These are phyloP conservation scores for Wilhelminamyces savonicus DNA, from an alignment of 805 yeast species.

Conservation along the genomic window DNA sequence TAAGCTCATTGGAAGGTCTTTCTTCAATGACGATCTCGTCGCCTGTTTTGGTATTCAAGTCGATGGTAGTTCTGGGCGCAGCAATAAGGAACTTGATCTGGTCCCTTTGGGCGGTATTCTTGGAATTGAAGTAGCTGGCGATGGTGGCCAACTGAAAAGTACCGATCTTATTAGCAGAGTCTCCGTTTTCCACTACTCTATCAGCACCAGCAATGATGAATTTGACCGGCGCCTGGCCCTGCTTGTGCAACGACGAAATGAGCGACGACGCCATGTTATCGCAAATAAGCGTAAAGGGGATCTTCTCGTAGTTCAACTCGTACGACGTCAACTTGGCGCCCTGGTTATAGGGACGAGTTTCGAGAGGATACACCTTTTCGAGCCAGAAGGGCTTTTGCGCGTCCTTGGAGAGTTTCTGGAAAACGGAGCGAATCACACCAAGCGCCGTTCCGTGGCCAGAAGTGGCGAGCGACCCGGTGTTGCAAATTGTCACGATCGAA, in stretches of 20 bases:
- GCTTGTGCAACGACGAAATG: conserved; percentile 39
- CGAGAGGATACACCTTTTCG: conserved; percentile 77
- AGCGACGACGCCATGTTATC: conserved; percentile 89
- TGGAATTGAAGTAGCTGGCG: conserved; percentile 44
- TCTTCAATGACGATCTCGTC: conserved; percentile 79
- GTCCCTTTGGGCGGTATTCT: conserved; percentile 17
- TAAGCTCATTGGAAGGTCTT: conserved; percentile 75
- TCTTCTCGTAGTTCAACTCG: conserved; percentile 77
- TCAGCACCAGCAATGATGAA: conserved; percentile 94
- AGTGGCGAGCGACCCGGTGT: conserved; percentile 95
- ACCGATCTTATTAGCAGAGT: conserved; percentile 94
- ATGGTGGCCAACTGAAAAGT: conserved; percentile 81
- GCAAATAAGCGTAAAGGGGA: conserved; percentile 84
- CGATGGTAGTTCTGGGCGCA: conserved; percentile 92
- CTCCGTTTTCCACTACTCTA: conserved; percentile 88
- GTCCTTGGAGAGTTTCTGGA: conserved; percentile 35
- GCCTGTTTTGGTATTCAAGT: conserved; percentile 59
- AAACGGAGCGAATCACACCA: conserved; percentile 77
- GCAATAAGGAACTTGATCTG: conserved; percentile 84
- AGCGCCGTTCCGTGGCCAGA: conserved; percentile 97
- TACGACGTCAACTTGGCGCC: conserved; percentile 92
- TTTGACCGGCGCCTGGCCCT: conserved; percentile 58
- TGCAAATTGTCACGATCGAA: conserved; percentile 86
- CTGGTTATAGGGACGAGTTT: conserved; percentile 95
- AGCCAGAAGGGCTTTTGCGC: conserved; percentile 38